A percentile compares a stretch with the other conserved stretches of the same genome.
These are phyloP conservation scores for Solanum peruvianum DNA, from an alignment of 257 asterid genomes.

Conservation along the genomic window DNA sequence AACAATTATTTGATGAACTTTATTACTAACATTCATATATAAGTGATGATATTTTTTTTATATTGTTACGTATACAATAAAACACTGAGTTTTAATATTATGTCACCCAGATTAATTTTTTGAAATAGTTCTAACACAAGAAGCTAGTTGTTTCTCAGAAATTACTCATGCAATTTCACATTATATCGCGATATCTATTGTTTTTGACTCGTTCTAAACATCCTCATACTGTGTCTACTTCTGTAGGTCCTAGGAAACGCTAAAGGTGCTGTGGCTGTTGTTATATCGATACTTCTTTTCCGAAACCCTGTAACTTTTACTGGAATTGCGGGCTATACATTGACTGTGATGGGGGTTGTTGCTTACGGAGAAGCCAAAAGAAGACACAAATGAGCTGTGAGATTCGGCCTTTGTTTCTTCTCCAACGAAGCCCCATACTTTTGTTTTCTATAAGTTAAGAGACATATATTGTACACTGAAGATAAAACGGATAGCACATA, in stretches of 20 bases:
- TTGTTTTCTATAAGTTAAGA: background rate
- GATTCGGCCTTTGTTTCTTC: background rate
- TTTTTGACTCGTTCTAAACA: background rate
- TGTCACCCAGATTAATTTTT: background rate
- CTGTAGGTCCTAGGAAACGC: slow-evolving; percentile 91
- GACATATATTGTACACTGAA: background rate
- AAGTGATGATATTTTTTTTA: background rate
- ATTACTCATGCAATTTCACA: background rate
- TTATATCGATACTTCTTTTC: slow-evolving; percentile 87
- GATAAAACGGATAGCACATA: background rate
- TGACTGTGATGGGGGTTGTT: slow-evolving; percentile 94
- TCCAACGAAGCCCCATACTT: background rate
- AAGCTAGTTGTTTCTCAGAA: background rate
- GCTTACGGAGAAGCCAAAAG: slow-evolving; percentile 98
- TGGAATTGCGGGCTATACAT: slow-evolving; percentile 86
- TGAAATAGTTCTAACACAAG: background rate
- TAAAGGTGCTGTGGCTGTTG: slow-evolving; percentile 98
- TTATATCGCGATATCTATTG: background rate
- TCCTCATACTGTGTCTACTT: background rate
- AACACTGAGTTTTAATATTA: background rate
- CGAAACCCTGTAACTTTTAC: slow-evolving; percentile 75
- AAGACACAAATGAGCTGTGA: slow-evolving; percentile 47
- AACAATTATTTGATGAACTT: background rate
- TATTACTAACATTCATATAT: background rate
- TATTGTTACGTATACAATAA: background rate